phyloP scores from a whole-genome alignment of 805 yeast species.

The Dipodascus albidus region DNA sequence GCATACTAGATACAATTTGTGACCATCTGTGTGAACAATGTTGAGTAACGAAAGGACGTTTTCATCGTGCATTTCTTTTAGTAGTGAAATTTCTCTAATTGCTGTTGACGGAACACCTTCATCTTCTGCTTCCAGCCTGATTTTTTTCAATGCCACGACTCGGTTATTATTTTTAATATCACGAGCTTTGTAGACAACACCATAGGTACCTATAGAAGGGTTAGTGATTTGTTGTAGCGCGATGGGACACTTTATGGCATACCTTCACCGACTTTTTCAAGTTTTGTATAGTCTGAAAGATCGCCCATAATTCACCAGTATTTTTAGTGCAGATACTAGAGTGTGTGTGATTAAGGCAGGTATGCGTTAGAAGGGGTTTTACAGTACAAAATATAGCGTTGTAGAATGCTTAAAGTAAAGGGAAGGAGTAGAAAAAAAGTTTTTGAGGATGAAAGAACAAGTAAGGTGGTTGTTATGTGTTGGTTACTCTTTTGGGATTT shows the following conservation, averaged over 20 bases:
- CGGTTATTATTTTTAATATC: constrained; percentile 83
- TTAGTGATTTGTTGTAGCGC: background rate
- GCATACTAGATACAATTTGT: constrained; percentile 84
- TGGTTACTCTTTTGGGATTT: background rate
- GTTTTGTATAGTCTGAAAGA: constrained; percentile 79
- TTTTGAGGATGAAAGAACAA: background rate
- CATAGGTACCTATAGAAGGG: constrained; percentile 60
- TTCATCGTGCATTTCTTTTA: constrained; percentile 89
- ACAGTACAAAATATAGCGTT: too few relatives aligned
- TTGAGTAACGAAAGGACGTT: constrained; percentile 86
- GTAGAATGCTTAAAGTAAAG: too few relatives aligned
- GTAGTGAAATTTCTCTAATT: constrained; percentile 85
- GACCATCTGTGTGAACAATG: constrained; percentile 89
- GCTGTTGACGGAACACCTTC: constrained; percentile 99
- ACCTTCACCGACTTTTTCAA: constrained; percentile 97
- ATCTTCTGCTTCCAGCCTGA: constrained; percentile 89
- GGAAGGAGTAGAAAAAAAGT: background rate
- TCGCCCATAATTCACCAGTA: constrained; percentile 82
- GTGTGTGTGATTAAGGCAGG: too few relatives aligned
- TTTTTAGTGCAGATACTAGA: too few relatives aligned
- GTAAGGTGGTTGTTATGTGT: background rate
- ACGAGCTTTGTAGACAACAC: constrained; percentile 93
- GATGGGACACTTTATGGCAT: constrained; percentile 24
- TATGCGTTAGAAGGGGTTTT: too few relatives aligned
- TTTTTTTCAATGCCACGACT: constrained; percentile 92